phyloP scores from a whole-genome alignment of 805 yeast genomes.

The Candida tammaniensis region DNA sequence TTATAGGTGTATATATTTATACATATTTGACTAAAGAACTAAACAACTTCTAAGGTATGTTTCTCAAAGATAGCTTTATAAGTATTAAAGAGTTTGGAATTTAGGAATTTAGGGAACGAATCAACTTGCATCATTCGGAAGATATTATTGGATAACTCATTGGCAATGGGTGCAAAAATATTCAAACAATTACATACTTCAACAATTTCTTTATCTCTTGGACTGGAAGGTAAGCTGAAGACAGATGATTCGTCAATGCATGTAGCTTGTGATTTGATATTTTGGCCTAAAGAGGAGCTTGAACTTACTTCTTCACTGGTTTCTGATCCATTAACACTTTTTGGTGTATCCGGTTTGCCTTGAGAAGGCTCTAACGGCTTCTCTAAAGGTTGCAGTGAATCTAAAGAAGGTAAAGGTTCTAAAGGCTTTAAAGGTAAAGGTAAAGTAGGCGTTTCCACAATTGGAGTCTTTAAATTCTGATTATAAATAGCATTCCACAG shows the following conservation, averaged over 20 bases:
- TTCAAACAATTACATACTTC: slow-evolving; percentile 12
- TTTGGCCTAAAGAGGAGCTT: too few relatives aligned
- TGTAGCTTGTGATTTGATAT: slow-evolving; percentile 3
- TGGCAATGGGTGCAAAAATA: slow-evolving; percentile 35
- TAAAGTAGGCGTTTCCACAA: too few relatives aligned
- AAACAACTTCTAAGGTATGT: neutral
- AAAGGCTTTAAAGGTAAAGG: too few relatives aligned
- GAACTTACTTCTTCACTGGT: too few relatives aligned
- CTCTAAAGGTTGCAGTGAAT: too few relatives aligned
- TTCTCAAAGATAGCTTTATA: slow-evolving; percentile 4
- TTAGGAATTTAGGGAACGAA: slow-evolving; percentile 67
- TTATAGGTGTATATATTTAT: slow-evolving; percentile 14
- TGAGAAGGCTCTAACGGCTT: too few relatives aligned
- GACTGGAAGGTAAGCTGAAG: slow-evolving; percentile 7
- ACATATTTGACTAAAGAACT: neutral
- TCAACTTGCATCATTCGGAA: slow-evolving; percentile 66
- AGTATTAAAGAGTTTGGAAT: slow-evolving; percentile 8
- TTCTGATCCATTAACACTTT: too few relatives aligned
- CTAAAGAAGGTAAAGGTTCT: too few relatives aligned
- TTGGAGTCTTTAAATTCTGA: slow-evolving; percentile 13
- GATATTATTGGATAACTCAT: slow-evolving; percentile 48
- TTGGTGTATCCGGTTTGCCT: too few relatives aligned
- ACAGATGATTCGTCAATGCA: slow-evolving; percentile 1
- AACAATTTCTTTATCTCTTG: slow-evolving; percentile 9
- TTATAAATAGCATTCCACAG: neutral